phyloP scores from a whole-genome alignment of 2,329 filamentous ascomycete genomes.

The Cladophialophora chaetospira region DNA sequence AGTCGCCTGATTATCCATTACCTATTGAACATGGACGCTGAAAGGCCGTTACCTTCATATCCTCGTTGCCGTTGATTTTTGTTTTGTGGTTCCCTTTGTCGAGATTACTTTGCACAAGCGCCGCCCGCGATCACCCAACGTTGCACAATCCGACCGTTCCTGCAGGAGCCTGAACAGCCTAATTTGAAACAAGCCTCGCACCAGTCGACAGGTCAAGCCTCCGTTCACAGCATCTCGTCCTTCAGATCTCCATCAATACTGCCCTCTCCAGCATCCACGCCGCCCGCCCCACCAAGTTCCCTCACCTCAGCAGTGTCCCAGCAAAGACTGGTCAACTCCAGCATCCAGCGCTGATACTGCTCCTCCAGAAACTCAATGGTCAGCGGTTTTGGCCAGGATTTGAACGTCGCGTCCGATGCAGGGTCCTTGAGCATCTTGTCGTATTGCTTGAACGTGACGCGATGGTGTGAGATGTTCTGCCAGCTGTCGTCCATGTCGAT shows the following conservation, averaged over 20 bases:
- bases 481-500: slow-evolving; percentile 35
- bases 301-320: slow-evolving; percentile 32
- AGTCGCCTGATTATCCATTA: no score
- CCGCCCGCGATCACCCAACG: background rate
- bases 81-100: background rate
- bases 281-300: slow-evolving; percentile 26
- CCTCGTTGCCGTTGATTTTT: no score
- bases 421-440: slow-evolving; percentile 32
- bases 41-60: no score
- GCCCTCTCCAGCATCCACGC: slow-evolving; percentile 7
- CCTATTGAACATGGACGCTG: no score
- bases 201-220: background rate
- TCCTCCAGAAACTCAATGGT: slow-evolving; percentile 35
- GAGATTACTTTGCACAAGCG: background rate
- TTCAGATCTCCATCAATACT: slow-evolving; percentile 22
- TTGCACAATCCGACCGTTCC: background rate
- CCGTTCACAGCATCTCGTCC: slow-evolving; percentile 23
- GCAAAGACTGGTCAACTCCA: slow-evolving; percentile 31
- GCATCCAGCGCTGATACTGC: slow-evolving; percentile 30
- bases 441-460: slow-evolving; percentile 32
- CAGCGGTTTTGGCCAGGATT: slow-evolving; percentile 32
- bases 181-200: slow-evolving; percentile 3
- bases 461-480: slow-evolving; percentile 34
- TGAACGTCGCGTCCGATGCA: slow-evolving; percentile 25
- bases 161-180: background rate